These are phyloP conservation scores for Hymenoscyphus fructigenus DNA, from an alignment of 2,329 filamentous ascomycete genomes.

Conservation along the genomic window DNA sequence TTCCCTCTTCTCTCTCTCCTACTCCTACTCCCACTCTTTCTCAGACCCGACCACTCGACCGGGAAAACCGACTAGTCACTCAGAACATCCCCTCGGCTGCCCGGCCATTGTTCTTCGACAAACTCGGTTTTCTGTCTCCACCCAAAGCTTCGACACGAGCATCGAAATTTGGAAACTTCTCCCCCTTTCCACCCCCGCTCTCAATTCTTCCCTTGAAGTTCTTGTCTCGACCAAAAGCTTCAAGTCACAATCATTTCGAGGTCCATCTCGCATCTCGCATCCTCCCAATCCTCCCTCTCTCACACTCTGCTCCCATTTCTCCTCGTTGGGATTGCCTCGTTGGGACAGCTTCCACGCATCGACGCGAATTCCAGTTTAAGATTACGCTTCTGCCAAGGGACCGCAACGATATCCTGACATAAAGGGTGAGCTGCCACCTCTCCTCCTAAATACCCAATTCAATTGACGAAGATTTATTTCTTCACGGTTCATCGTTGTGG, in stretches of 20 bases:
- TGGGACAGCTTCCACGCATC: constrained; percentile 16
- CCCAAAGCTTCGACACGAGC: constrained; percentile 3
- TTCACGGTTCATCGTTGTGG: constrained; percentile 5
- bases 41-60: constrained; percentile 5
- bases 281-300: neutral
- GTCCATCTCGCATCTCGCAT: neutral
- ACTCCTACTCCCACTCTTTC: constrained; percentile 22
- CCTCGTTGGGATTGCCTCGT: constrained; percentile 1
- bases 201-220: neutral
- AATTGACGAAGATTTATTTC: constrained; percentile 4
- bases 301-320: neutral
- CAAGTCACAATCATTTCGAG: neutral
- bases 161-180: constrained; percentile 4
- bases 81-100: neutral
- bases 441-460: constrained; percentile 5
- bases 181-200: neutral
- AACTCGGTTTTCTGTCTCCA: constrained; percentile 1
- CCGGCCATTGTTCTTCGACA: neutral
- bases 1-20: constrained; percentile 22
- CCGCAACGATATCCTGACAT: constrained; percentile 18
- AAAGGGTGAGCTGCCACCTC: constrained; percentile 23
- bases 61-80: neutral
- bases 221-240: neutral
- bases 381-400: constrained; percentile 26
- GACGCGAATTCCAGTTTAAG: constrained; percentile 23